These are phyloP conservation scores for Umbelopsis vinacea DNA, from an alignment of 192 early-diverging fungal species.

Conservation along the genomic window DNA sequence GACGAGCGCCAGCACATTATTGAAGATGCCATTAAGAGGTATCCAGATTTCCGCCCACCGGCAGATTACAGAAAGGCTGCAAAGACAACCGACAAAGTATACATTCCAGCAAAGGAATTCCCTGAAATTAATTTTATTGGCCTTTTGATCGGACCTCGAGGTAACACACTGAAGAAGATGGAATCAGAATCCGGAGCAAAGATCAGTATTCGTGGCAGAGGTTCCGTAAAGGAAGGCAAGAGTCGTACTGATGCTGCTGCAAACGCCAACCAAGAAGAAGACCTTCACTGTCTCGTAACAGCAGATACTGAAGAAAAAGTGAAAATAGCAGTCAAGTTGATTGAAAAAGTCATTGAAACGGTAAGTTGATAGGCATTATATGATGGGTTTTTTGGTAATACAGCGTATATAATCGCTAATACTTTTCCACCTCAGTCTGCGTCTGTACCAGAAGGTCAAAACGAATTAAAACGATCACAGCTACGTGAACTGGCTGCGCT, in stretches of 20 bases:
- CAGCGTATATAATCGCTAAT: no score
- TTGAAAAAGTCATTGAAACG: constrained; percentile 93
- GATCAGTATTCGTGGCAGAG: constrained; percentile 94
- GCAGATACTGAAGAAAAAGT: constrained; percentile 92
- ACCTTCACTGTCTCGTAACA: constrained; percentile 89
- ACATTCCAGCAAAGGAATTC: constrained; percentile 93
- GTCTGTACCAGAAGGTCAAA: constrained; percentile 92
- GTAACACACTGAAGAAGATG: constrained; percentile 96
- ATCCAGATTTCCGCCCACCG: constrained; percentile 88
- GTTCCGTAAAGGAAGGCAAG: constrained; percentile 97
- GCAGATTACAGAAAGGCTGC: constrained; percentile 86
- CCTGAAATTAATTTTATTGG: constrained; percentile 99
- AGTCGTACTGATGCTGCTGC: constrained; percentile 56
- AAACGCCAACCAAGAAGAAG: constrained; percentile 69
- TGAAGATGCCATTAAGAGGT: constrained; percentile 72
- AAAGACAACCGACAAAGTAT: constrained; percentile 90
- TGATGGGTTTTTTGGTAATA: no score
- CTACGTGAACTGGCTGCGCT: constrained; percentile 92
- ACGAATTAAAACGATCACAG: constrained; percentile 94
- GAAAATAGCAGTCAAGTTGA: constrained; percentile 78
- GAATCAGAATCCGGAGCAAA: constrained; percentile 93
- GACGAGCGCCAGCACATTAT: constrained; percentile 91
- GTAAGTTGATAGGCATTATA: constrained; percentile 47
- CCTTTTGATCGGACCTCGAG: constrained; percentile 93
- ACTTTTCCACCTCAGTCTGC: constrained; percentile 56